Percentiles rank a stretch among this genome's conserved stretches.
Conservation (phyloP, 176 grass and related monocot genomes). For the Oryza longistaminata region DNA sequence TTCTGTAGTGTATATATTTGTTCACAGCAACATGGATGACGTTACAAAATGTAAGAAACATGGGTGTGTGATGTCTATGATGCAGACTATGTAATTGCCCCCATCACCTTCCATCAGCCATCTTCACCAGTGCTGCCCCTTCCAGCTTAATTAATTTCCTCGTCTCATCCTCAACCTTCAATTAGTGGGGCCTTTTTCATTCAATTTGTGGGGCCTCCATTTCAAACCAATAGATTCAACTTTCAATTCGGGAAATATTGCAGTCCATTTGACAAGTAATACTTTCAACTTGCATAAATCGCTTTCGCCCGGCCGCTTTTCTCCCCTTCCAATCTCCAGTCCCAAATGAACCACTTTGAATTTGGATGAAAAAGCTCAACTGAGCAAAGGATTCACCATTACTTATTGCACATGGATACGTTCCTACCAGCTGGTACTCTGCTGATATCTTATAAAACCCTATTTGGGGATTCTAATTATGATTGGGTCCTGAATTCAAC, state of each 20-base stretch:
- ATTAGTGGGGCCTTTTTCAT: not conserved
- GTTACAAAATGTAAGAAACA: not conserved
- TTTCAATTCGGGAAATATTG: not conserved
- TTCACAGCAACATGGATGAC: not conserved
- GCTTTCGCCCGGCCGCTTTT: not conserved
- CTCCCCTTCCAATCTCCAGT: not conserved
- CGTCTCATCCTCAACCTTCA: not conserved
- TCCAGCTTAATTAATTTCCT: not conserved
- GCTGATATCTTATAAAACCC: too few species aligned
- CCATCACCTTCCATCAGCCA: not conserved
- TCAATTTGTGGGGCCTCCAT: not conserved
- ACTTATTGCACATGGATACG: too few species aligned
- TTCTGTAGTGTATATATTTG: not conserved
- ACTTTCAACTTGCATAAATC: not conserved
- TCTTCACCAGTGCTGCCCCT: not conserved
- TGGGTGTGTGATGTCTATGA: not conserved
- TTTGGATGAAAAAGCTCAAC: not conserved
- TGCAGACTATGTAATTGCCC: not conserved
- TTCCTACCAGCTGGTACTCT: too few species aligned
- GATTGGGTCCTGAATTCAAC: too few species aligned
- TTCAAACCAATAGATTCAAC: not conserved
- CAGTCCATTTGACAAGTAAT: not conserved
- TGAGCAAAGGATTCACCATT: too few species aligned
- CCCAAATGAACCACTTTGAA: not conserved
- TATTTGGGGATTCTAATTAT: too few species aligned